phyloP scores from a whole-genome alignment of 2,329 filamentous ascomycete species.

The Biscogniauxia mediterranea region DNA sequence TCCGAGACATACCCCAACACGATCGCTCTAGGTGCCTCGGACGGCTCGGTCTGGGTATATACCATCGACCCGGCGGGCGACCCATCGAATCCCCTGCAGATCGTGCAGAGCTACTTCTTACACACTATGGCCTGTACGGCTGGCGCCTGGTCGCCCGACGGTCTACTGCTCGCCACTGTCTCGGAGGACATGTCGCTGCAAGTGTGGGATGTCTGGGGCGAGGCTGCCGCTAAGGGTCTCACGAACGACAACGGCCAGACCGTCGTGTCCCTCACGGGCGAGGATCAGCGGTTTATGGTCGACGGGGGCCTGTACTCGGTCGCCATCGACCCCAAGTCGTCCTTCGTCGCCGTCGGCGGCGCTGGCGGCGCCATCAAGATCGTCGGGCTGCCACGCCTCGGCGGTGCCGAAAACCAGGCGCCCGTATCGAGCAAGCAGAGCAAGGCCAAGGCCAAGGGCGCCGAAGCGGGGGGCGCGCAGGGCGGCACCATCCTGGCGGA shows the following conservation, averaged over 20 bases:
- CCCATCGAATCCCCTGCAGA: conserved; percentile 61
- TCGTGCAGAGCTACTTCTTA: conserved; percentile 88
- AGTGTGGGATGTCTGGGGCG: conserved; percentile 89
- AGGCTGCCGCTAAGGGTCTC: conserved; percentile 60
- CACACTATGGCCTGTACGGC: conserved; percentile 86
- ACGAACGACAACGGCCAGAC: conserved; percentile 56
- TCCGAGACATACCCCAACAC: conserved; percentile 71
- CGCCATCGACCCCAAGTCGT: conserved; percentile 74
- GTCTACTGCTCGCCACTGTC: conserved; percentile 81
- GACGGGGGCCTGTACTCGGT: conserved; percentile 90
- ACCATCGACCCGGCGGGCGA: conserved; percentile 67
- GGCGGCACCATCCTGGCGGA: conserved; percentile 71
- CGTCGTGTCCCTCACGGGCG: conserved; percentile 72
- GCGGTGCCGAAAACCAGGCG: conserved; percentile 20
- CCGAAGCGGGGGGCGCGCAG: conserved; percentile 39
- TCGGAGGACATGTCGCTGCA: conserved; percentile 85
- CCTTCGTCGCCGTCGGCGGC: conserved; percentile 82
- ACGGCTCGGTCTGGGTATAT: conserved; percentile 96
- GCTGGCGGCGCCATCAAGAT: conserved; percentile 84
- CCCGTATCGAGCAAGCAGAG: conserved; percentile 27
- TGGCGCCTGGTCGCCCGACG: conserved; percentile 87
- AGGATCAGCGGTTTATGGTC: conserved; percentile 87
- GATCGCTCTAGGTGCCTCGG: conserved; percentile 81
- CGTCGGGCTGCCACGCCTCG: conserved; percentile 72
- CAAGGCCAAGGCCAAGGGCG: conserved; percentile 38